Base-by-base conservation (phyloP, 495 filamentous ascomycete species). In the Bacidia gigantensis region DNA sequence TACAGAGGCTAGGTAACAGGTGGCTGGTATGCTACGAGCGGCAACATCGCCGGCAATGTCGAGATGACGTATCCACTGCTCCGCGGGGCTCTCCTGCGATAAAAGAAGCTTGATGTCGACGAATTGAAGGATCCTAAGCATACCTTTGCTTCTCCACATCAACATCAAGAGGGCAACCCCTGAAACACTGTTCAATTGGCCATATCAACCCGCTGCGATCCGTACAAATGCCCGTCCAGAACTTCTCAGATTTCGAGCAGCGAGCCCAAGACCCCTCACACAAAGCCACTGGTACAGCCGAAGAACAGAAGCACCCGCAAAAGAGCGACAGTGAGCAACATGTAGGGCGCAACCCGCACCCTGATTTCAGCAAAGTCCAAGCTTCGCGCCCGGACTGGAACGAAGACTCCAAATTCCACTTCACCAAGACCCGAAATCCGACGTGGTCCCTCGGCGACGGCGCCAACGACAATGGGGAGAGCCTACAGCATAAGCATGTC, bases 401-500 rank as follows among this genome's bases (percentile, higher is more conserved):
- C 25, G 53, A 61, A n/a, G 62, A 77, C 44, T 60, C 62, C 14
- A 59, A 71, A 42, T 69, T 69, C 42, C 61, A 68, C 49, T 73
- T 85, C 63, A 86, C 80, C 17, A 80, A 93, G 62, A 83, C 87
- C 0, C 75, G 78, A 1, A 71, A 81, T 9, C 86, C 92, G 0
- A 60, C 71, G 22, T 96, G 92, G 92, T 79, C 79, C 45, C 65
- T 77, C 46, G 89, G 89, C n/a, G 67, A 76, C 20, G 89, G 90
- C 42, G 81, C 78, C 25, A 90, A 86, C 60, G 72, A 82, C 50
- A 65, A 66, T 7, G 75, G 74, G 18, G 72, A 71, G 56, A 67
- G 68, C 41, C 63, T 79, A 54, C 67, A 74, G 40, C 73, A 77
- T 52, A 66, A 75, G 12, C 87, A 93, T 62, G 65, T 92, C 43